Conservation (phyloP, 2,329 filamentous ascomycete species). For the Calonectria montana region DNA sequence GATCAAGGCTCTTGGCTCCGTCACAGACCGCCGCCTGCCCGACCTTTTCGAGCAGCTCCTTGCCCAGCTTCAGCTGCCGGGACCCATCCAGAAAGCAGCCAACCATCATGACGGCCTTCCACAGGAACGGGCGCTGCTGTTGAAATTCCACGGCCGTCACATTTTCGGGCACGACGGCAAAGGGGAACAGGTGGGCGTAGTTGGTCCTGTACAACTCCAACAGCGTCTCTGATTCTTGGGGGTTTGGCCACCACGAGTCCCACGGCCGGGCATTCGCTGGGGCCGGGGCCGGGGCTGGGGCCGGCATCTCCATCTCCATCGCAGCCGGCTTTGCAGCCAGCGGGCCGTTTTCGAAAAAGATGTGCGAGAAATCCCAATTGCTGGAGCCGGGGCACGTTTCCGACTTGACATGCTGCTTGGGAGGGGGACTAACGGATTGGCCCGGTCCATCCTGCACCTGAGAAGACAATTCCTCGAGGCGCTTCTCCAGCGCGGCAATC, state of each 20-base stretch:
- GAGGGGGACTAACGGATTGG: constrained; percentile 21
- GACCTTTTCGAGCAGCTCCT: constrained; percentile 57
- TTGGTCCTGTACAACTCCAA: constrained; percentile 50
- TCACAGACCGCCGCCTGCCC: constrained; percentile 53
- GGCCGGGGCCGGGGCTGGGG: constrained; percentile 13
- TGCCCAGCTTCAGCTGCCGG: constrained; percentile 57
- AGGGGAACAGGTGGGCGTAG: constrained; percentile 56
- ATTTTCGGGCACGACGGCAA: constrained; percentile 54
- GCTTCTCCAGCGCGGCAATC: constrained; percentile 62
- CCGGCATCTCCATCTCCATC: constrained; percentile 19
- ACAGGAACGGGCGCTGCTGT: constrained; percentile 56
- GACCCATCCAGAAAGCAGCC: constrained; percentile 55
- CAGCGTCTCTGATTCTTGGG: constrained; percentile 53
- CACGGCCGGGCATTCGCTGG: constrained; percentile 31
- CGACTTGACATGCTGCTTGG: constrained; percentile 13
- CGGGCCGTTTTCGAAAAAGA: constrained; percentile 45
- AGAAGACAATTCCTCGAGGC: constrained; percentile 61
- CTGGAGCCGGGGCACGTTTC: constrained; percentile 24
- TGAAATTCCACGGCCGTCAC: constrained; percentile 52
- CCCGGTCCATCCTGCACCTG: constrained; percentile 50
- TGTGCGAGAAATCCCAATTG: constrained; percentile 45
- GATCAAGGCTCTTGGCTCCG: constrained; percentile 57
- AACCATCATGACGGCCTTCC: constrained; percentile 62
- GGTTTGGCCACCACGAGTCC: constrained; percentile 55
- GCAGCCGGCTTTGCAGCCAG: background rate